Evolutionary conservation across 495 filamentous ascomycete species (phyloP).

Genomic region (Polyplosphaeria fusca): DNA sequence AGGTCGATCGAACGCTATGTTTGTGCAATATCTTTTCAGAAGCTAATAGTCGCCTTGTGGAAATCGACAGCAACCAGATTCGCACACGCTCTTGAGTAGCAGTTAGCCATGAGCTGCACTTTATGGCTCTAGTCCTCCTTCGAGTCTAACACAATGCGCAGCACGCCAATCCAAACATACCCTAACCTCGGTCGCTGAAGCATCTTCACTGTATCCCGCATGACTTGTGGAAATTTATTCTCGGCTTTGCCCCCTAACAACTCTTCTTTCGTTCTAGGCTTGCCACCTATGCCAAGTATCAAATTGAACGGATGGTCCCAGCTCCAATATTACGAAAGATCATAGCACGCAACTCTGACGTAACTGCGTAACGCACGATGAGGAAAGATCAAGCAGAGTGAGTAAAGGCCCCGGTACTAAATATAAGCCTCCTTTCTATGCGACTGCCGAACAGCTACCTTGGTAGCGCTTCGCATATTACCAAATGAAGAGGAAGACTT

Average conservation of each 20-base stretch:
- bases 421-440: too few relatives aligned
- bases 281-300: too few relatives aligned
- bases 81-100: neutral
- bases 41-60: neutral
- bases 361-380: too few relatives aligned
- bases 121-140: neutral
- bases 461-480: too few relatives aligned
- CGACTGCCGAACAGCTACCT: too few relatives aligned
- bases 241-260: neutral
- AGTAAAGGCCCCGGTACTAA: too few relatives aligned
- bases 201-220: neutral
- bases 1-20: neutral
- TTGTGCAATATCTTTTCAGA: neutral
- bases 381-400: too few relatives aligned
- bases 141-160: neutral
- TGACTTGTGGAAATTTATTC: neutral
- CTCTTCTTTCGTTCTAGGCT: neutral
- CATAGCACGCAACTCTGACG: too few relatives aligned
- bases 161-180: neutral
- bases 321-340: neutral
- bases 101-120: neutral
- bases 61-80: neutral
- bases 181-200: too few relatives aligned
- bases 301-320: neutral
- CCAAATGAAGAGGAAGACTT: too few relatives aligned